These are phyloP conservation scores for Hevea brasiliensis DNA, from an alignment of 345 rosid genomes.

Conservation along the genomic window DNA sequence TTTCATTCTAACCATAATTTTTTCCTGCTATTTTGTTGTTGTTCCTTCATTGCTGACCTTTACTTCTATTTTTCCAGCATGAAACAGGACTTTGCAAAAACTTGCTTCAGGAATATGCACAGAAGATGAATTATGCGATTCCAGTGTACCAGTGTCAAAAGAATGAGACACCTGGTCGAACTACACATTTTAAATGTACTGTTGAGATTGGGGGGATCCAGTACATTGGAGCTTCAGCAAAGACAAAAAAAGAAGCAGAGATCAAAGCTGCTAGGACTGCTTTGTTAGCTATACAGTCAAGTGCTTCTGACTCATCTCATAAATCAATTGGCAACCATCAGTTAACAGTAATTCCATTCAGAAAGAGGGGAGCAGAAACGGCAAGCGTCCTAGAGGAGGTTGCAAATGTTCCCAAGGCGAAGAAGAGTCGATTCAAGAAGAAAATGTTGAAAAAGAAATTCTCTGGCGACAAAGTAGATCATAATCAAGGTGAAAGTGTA, in stretches of 20 bases:
- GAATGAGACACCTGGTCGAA: constrained; percentile 45
- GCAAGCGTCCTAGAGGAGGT: constrained; percentile 35
- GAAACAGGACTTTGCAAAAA: constrained; percentile 89
- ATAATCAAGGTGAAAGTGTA: constrained; percentile 15
- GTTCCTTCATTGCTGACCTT: neutral
- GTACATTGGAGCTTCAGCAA: constrained; percentile 74
- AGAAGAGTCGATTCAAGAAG: constrained; percentile 57
- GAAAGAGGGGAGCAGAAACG: constrained; percentile 53
- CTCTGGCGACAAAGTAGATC: constrained; percentile 6
- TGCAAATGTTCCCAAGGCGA: constrained; percentile 49
- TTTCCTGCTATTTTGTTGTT: neutral
- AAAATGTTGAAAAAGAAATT: constrained; percentile 38
- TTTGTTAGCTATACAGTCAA: constrained; percentile 61
- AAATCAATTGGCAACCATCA: constrained; percentile 36
- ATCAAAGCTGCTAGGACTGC: constrained; percentile 95
- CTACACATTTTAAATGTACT: constrained; percentile 47
- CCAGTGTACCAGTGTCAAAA: constrained; percentile 61
- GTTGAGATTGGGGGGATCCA: constrained; percentile 84
- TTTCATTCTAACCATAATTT: neutral
- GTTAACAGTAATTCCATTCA: constrained; percentile 71
- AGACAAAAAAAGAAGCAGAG: constrained; percentile 80
- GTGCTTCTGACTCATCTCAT: constrained; percentile 37
- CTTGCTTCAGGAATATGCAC: constrained; percentile 90
- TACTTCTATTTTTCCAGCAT: constrained; percentile 46
- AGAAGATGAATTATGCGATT: constrained; percentile 87